Conservation (phyloP, 768 basidiomycete genomes). For the Rhodotorula graminis region DNA sequence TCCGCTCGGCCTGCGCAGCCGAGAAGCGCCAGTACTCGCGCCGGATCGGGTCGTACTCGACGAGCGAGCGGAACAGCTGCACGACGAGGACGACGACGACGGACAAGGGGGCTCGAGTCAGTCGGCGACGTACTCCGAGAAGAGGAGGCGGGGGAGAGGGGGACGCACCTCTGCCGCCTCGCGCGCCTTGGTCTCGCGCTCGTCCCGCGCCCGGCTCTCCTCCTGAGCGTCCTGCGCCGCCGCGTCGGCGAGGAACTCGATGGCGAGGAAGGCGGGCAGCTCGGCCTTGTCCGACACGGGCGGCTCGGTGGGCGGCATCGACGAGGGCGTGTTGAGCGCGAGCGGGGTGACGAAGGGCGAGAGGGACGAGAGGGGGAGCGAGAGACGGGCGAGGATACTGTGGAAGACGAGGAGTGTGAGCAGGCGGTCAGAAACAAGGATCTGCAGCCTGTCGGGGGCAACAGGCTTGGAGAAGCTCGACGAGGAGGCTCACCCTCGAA, state of each 20-base stretch:
- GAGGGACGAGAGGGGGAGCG: constrained; percentile 58
- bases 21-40: constrained; percentile 45
- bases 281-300: constrained; percentile 71
- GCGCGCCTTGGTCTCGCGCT: not conserved
- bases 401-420: not conserved
- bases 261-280: constrained; percentile 69
- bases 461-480: not conserved
- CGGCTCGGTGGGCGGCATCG: constrained; percentile 47
- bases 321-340: constrained; percentile 45
- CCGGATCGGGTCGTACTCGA: constrained; percentile 45
- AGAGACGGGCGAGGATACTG: constrained; percentile 61
- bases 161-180: constrained; percentile 29
- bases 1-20: constrained; percentile 23
- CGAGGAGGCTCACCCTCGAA: constrained; percentile 56
- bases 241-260: constrained; percentile 68
- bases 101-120: too few species aligned
- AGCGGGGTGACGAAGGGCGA: constrained; percentile 64
- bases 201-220: not conserved
- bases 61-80: constrained; percentile 14
- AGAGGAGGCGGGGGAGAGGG: too few species aligned
- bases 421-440: not conserved
- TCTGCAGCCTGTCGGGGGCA: too few species aligned
- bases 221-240: constrained; percentile 8
- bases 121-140: not conserved
- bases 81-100: not conserved